These are phyloP conservation scores for Mycena rosella DNA, from an alignment of 768 basidiomycete species.

Conservation along the genomic window DNA sequence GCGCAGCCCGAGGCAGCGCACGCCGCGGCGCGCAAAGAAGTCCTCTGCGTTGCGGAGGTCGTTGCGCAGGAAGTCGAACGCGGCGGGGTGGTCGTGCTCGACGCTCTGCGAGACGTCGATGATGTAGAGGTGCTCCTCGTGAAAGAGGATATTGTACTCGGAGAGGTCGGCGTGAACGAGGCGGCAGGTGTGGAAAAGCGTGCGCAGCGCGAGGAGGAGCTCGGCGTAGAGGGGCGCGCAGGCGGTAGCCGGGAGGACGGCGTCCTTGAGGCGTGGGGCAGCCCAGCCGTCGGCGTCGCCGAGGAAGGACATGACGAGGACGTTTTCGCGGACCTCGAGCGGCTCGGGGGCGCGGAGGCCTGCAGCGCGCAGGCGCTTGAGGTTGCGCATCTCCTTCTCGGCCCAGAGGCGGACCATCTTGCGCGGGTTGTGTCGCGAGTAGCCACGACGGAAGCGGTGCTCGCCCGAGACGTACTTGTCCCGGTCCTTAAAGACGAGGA, in stretches of 20 bases:
- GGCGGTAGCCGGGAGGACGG: conserved; percentile 61
- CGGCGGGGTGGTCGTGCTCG: conserved; percentile 96
- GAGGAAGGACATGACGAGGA: conserved; percentile 95
- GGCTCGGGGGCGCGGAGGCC: conserved; percentile 91
- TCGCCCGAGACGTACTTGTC: conserved; percentile 97
- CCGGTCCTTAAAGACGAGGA: conserved; percentile 97
- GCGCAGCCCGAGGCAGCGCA: conserved; percentile 81
- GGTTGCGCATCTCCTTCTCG: conserved; percentile 98
- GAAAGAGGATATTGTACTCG: conserved; percentile 97
- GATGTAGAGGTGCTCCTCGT: conserved; percentile 84
- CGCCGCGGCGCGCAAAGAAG: conserved; percentile 85
- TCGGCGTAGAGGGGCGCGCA: conserved; percentile 79
- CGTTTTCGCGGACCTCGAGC: conserved; percentile 94
- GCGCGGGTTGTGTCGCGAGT: conserved; percentile 90
- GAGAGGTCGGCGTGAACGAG: conserved; percentile 98
- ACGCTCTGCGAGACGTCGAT: conserved; percentile 99
- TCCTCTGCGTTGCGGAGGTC: conserved; percentile 96
- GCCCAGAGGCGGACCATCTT: conserved; percentile 99
- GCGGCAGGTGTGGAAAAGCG: conserved; percentile 90
- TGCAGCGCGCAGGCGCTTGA: conserved; percentile 85
- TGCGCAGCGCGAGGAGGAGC: conserved; percentile 82
- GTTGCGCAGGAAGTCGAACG: conserved; percentile 94
- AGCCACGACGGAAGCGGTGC: conserved; percentile 93
- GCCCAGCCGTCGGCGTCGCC: conserved; percentile 89
- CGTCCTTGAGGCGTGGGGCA: conserved; percentile 94